phyloP scores from a whole-genome alignment of 2,329 filamentous ascomycete genomes.

The Akanthomyces dipterigenus region DNA sequence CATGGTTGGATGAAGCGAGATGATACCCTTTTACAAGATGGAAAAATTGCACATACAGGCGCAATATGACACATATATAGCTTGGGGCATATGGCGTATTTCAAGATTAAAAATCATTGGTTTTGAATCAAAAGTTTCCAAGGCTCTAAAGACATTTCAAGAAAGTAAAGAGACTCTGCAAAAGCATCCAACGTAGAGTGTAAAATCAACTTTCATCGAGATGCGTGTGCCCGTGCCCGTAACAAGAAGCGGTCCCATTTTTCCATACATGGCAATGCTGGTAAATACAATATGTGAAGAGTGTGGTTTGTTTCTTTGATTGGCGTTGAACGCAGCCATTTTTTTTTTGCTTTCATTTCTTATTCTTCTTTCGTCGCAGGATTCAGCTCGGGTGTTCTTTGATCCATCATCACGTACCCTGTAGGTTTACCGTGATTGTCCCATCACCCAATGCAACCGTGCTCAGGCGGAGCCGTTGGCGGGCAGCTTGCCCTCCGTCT shows the following conservation, averaged over 20 bases:
- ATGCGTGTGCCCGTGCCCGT: conserved; percentile 7
- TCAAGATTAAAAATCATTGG: not conserved
- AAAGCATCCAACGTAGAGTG: not conserved
- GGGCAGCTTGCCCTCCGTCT: conserved; percentile 57
- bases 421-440: not conserved
- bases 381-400: no score
- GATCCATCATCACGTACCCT: not conserved
- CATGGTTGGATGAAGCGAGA: not conserved
- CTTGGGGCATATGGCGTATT: not conserved
- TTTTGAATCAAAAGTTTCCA: not conserved
- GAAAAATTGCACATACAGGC: not conserved
- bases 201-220: not conserved
- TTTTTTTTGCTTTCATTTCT: not conserved
- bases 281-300: not conserved
- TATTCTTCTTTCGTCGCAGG: not conserved
- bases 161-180: not conserved
- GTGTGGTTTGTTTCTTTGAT: not conserved
- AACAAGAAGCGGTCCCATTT: conserved; percentile 4
- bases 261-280: conserved; percentile 6
- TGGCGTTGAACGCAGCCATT: not conserved
- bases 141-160: not conserved
- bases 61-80: not conserved
- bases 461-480: conserved; percentile 32
- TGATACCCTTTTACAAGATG: conserved; percentile 2
- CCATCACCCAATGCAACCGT: not conserved